Evolutionary conservation across 2,329 filamentous ascomycete species (phyloP).

Genomic region (Colletotrichum graminicola): DNA sequence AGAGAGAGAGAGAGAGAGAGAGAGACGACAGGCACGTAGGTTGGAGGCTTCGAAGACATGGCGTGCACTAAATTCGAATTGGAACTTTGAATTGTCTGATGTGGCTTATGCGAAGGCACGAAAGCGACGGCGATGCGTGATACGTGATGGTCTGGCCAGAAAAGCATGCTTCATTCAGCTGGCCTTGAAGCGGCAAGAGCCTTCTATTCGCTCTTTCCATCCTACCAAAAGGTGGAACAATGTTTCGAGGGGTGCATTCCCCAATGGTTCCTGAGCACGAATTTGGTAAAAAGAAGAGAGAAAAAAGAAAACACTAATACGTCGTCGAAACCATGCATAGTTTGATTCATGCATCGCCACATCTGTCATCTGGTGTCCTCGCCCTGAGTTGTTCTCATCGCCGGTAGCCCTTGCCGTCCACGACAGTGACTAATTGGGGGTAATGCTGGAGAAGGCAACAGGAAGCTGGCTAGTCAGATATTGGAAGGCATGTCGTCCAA

Average conservation of each 20-base stretch:
- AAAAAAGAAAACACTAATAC: background rate
- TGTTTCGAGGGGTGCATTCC: background rate
- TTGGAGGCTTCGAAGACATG: too few species aligned
- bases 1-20: background rate
- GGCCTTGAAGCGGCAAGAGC: background rate
- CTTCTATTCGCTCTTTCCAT: conserved; percentile 14
- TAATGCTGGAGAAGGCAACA: background rate
- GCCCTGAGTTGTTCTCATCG: background rate
- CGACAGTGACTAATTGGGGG: background rate
- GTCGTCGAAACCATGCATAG: background rate
- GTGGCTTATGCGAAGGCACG: background rate
- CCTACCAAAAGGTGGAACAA: background rate
- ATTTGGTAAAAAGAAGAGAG: too few species aligned
- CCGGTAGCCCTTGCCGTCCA: background rate
- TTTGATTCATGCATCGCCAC: background rate
- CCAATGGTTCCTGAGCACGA: background rate
- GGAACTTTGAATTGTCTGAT: background rate
- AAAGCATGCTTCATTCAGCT: conserved; percentile 26
- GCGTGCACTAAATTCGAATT: background rate
- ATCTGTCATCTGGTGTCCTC: background rate
- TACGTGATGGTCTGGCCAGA: background rate
- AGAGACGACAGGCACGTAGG: background rate
- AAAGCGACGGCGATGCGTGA: background rate
- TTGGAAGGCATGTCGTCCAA: conserved; percentile 1
- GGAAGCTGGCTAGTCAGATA: background rate